Base-by-base conservation (phyloP, 768 basidiomycete genomes). In the Tricholoma saponaceum region DNA sequence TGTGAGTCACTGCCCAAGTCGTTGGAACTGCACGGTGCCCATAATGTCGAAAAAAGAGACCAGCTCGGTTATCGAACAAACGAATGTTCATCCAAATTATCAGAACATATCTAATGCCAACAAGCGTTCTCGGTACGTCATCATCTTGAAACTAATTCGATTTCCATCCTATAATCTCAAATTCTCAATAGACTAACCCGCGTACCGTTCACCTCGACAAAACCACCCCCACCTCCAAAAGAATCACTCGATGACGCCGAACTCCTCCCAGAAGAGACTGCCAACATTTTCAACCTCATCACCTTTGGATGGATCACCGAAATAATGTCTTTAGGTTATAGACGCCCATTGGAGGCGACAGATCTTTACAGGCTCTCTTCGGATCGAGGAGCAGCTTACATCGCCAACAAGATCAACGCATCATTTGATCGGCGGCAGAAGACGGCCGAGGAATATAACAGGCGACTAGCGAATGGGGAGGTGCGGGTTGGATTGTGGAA, bases 321-420 rank as follows among this genome's bases (percentile, higher is more conserved):
- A 2, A 70, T 95, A 22, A 78, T 95, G 60, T 69, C 74, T 9
- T 74, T 93, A 10, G 93, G 93, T 7, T 93, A 92, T 65, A 79
- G 83, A 7, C 82, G 93, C 7, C 90, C 93, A 0, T 78, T 96
- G 2, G 88, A 93, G 65, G 84, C 86, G 0, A 72, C 87, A 0
- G 93, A 95, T 70, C 76, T 95, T 3, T 95, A 87, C 78, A 89
- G 84, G 69, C 82, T 95, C 23, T 84, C 84, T 57, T 81, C 85
- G 35, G 69, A 81, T 20, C 81, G 85, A 23, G 76, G 81, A 1
- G 80, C 92, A 0, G 79, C 75, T 1, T 64, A 72, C 14, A 82
- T 93, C 37, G 87, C 89, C 2, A 73, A 82, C 1, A 73, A 77
- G 33, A 88, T 96, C 39, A 75, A 80, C 18, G 70, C 69, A 3